A percentile compares a stretch with the other conserved stretches of the same genome.
phyloP scores from a whole-genome alignment of 2,329 filamentous ascomycete species.

The Xylaria sp. region DNA sequence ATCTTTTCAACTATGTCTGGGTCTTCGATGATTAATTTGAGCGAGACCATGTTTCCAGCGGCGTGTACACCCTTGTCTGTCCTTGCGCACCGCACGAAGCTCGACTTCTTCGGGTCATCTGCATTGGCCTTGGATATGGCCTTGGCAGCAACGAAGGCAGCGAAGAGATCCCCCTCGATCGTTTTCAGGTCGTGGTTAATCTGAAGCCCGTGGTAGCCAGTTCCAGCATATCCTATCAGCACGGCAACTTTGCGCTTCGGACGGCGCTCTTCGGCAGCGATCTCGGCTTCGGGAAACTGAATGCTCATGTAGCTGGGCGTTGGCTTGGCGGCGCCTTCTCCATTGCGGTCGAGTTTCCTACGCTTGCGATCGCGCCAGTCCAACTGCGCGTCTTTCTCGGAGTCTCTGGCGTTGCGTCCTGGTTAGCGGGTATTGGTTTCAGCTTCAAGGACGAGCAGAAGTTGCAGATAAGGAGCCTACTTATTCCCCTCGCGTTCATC shows the following conservation, averaged over 20 bases:
- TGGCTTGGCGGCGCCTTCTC: conserved; percentile 47
- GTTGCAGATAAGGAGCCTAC: conserved; percentile 33
- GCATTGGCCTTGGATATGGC: conserved; percentile 98
- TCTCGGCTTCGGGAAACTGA: conserved; percentile 78
- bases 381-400: conserved; percentile 58
- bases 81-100: conserved; percentile 89
- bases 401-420: conserved; percentile 63
- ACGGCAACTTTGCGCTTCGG: conserved; percentile 98
- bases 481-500: conserved; percentile 35
- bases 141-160: conserved; percentile 87
- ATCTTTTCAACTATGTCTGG: conserved; percentile 88
- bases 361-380: conserved; percentile 66
- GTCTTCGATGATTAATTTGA: conserved; percentile 97
- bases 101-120: conserved; percentile 95
- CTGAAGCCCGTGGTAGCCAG: conserved; percentile 97
- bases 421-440: conserved; percentile 53
- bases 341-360: conserved; percentile 57
- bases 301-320: conserved; percentile 66
- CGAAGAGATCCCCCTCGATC: conserved; percentile 95
- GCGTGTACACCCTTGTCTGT: conserved; percentile 99
- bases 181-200: conserved; percentile 86
- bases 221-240: conserved; percentile 93
- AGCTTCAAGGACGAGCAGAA: conserved; percentile 23
- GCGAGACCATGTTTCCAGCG: conserved; percentile 91
- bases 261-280: conserved; percentile 83